A percentile compares a stretch with the other conserved stretches of the same genome.
Conservation (phyloP, 176 grass and related monocot genomes). For the Pontederia crassipes region DNA sequence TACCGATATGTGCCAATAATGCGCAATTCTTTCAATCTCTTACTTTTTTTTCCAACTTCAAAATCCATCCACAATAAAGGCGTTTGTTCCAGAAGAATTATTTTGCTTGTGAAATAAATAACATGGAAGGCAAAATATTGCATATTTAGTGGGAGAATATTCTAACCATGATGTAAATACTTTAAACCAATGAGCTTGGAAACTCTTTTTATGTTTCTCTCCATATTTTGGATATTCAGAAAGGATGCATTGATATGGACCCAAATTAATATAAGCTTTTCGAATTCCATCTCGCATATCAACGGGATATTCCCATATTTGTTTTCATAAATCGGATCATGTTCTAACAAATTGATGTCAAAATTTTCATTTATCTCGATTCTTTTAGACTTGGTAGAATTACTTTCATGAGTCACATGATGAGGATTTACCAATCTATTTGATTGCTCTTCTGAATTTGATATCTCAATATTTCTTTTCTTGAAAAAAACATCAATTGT, state of each 20-base stretch:
- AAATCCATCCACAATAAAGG: conserved; percentile 19
- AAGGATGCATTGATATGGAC: conserved; percentile 2
- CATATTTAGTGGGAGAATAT: conserved; percentile 5
- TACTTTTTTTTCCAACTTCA: conserved; percentile 12
- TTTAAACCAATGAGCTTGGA: conserved; percentile 6
- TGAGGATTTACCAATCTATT: too few species aligned
- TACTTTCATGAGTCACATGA: too few species aligned
- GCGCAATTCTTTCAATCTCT: conserved; percentile 20
- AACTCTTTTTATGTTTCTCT: background rate
- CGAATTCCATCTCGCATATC: conserved; percentile 9
- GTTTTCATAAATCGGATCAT: background rate
- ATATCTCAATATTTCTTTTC: too few species aligned
- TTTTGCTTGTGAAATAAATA: background rate
- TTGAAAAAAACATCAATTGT: too few species aligned
- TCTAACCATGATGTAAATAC: conserved; percentile 18
- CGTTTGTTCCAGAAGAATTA: background rate
- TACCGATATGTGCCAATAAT: conserved; percentile 10
- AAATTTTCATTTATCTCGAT: background rate
- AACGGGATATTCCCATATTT: conserved; percentile 11
- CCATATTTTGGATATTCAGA: background rate
- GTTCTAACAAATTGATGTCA: background rate
- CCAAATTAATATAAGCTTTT: conserved; percentile 12
- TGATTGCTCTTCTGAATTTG: too few species aligned
- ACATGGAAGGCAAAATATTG: conserved; percentile 3
- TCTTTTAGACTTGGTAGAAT: background rate